Conservation (phyloP, 2,329 filamentous ascomycete species). For the Alternaria alternata region DNA sequence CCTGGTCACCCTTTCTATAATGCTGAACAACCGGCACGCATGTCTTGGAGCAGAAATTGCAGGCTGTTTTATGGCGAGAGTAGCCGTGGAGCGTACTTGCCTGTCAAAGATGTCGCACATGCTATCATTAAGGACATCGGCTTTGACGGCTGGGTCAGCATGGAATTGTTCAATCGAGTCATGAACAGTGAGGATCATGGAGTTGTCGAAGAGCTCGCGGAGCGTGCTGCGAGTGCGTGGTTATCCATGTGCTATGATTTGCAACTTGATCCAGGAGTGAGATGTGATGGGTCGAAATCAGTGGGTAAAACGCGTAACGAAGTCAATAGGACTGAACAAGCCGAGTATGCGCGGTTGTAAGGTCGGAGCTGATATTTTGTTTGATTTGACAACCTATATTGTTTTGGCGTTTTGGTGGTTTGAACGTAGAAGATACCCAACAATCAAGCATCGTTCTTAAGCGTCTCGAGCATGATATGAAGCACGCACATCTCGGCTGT, state of each 20-base stretch:
- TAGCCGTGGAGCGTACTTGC: conserved; percentile 71
- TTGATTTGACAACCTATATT: not conserved
- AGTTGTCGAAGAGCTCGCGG: conserved; percentile 65
- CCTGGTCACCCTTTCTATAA: conserved; percentile 67
- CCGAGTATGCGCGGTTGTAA: conserved; percentile 15
- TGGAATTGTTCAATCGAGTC: conserved; percentile 72
- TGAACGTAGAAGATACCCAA: conserved; percentile 3
- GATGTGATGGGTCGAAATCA: not conserved
- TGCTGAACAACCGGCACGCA: conserved; percentile 66
- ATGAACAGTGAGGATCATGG: conserved; percentile 62
- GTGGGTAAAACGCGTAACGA: not conserved
- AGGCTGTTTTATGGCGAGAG: conserved; percentile 72
- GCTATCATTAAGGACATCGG: conserved; percentile 70
- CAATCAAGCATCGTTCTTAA: not conserved
- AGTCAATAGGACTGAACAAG: not conserved
- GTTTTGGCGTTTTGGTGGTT: not conserved
- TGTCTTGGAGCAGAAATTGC: conserved; percentile 83
- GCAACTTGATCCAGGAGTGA: conserved; percentile 23
- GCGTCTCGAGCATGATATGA: not conserved
- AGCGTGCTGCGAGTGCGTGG: conserved; percentile 62
- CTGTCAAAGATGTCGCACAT: conserved; percentile 67
- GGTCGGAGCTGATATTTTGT: not conserved
- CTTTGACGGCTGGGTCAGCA: conserved; percentile 74
- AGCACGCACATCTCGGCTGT: not conserved
- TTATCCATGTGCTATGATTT: conserved; percentile 56